These are phyloP conservation scores for Diplogelasinospora grovesii DNA, from an alignment of 495 filamentous ascomycete species.

Conservation along the genomic window DNA sequence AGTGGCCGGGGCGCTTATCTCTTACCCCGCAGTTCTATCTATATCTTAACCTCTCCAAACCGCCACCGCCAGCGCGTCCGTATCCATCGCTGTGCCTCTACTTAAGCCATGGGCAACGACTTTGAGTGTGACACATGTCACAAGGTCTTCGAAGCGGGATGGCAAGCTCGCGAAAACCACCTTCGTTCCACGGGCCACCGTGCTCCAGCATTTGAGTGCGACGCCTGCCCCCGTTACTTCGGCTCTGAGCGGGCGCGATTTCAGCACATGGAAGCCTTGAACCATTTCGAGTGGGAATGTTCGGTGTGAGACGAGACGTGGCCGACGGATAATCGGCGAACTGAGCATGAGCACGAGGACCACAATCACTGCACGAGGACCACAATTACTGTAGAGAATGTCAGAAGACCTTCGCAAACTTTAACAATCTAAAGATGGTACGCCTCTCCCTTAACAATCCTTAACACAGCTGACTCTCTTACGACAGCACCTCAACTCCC, in stretches of 20 bases:
- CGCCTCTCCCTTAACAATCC: background rate
- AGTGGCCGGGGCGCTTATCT: no score
- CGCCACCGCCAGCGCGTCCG: no score
- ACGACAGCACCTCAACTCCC: conserved; percentile 23
- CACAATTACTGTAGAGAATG: conserved; percentile 27
- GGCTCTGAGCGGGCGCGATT: background rate
- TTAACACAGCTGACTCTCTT: background rate
- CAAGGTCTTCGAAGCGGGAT: conserved; percentile 12
- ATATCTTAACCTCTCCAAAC: no score
- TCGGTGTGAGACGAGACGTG: conserved; percentile 11
- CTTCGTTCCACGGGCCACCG: conserved; percentile 12
- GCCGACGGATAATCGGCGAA: no score
- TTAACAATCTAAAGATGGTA: conserved; percentile 27
- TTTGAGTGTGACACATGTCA: conserved; percentile 18
- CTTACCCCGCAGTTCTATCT: no score
- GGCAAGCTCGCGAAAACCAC: conserved; percentile 16
- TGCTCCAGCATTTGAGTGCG: conserved; percentile 17
- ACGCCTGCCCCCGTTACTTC: conserved; percentile 19
- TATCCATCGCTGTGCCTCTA: no score
- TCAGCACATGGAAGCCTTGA: conserved; percentile 17
- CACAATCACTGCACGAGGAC: conserved; percentile 18
- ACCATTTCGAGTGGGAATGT: conserved; percentile 20
- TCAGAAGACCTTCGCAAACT: conserved; percentile 16
- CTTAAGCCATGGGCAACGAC: no score
- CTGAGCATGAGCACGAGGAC: background rate